Base-by-base conservation (phyloP, 2,329 filamentous ascomycete genomes). In the Aureobasidium sp. region DNA sequence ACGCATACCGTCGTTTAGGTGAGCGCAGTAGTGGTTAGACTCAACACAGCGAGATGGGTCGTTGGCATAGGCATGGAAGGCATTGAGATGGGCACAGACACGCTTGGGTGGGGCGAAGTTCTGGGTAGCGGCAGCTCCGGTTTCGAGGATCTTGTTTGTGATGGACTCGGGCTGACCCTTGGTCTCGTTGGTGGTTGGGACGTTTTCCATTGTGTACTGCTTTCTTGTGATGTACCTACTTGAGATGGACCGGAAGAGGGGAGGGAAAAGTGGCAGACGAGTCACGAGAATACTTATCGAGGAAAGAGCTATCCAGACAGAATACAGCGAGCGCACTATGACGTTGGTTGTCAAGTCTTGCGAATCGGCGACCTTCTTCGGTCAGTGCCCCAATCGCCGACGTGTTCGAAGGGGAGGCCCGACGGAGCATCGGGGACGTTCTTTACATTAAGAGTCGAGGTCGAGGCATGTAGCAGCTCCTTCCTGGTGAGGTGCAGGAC, bases 21-120 rank as follows among this genome's bases (percentile, higher is more conserved):
- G 89, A 0, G 86, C 81, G 70, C 90, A 95, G 74, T 94, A 95
- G 72, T 95, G 90, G 69, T 94, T 91, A 0, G 89, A 78, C 70
- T 94, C 89, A 1, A 95, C 85, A 40, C 77, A 79, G 15, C 88
- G 84, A 1, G 76, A 79, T 0, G 85, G 84, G 47, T 93, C 87
- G 27, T 84, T 79, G n/a, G 85, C 86, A 69, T 94, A 94, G 50
- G 86, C 84, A 69, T 95, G 90, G 69, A 92, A 92, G n/a, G 89
- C 90, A 67, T 94, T 92, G 1, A 95, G 79, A 69, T 93, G 89
- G 0, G 88, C 89, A 73, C 90, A 94, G 51, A 95, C 81, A 57
- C 84, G 82, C 67, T 89, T 86, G 7, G 90, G 74, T 0, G 90
- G 89, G 0, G 80, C 76, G 70, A 95, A 90, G 64, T 83, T 80